phyloP scores from a whole-genome alignment of 2,329 filamentous ascomycete genomes.

The Microsporum canis region DNA sequence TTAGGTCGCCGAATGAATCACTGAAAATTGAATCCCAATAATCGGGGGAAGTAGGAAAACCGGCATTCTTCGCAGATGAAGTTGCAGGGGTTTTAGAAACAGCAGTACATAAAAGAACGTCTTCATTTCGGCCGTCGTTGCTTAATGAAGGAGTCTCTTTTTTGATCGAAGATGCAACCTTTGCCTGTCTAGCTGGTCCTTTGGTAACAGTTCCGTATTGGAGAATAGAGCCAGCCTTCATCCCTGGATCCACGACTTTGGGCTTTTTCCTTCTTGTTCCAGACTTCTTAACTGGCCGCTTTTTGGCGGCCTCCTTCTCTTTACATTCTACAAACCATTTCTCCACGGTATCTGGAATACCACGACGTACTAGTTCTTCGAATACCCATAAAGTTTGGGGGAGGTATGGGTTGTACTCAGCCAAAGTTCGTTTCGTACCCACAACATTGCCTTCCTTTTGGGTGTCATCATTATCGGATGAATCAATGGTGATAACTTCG shows the following conservation, averaged over 20 bases:
- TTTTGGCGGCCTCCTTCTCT: constrained; percentile 21
- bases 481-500: constrained; percentile 18
- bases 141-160: not conserved
- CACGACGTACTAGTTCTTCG: constrained; percentile 51
- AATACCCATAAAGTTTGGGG: constrained; percentile 59
- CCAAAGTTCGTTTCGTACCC: constrained; percentile 20
- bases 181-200: constrained; percentile 8
- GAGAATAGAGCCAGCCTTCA: constrained; percentile 32
- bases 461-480: constrained; percentile 25
- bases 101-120: not conserved
- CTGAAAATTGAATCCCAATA: not conserved
- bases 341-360: constrained; percentile 53
- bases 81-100: not conserved
- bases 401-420: constrained; percentile 51
- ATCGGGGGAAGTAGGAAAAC: not conserved
- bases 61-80: not conserved
- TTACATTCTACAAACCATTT: constrained; percentile 47
- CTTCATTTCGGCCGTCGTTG: too few relatives aligned
- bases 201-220: constrained; percentile 33
- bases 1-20: not conserved
- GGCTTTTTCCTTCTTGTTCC: constrained; percentile 27
- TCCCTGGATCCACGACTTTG: constrained; percentile 27
- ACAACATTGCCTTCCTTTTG: constrained; percentile 16
- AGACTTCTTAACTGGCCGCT: constrained; percentile 20
- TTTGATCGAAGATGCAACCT: not conserved